Evolutionary conservation across 2,329 filamentous ascomycete genomes (phyloP).

Genomic region (Simplicillium sp.): DNA sequence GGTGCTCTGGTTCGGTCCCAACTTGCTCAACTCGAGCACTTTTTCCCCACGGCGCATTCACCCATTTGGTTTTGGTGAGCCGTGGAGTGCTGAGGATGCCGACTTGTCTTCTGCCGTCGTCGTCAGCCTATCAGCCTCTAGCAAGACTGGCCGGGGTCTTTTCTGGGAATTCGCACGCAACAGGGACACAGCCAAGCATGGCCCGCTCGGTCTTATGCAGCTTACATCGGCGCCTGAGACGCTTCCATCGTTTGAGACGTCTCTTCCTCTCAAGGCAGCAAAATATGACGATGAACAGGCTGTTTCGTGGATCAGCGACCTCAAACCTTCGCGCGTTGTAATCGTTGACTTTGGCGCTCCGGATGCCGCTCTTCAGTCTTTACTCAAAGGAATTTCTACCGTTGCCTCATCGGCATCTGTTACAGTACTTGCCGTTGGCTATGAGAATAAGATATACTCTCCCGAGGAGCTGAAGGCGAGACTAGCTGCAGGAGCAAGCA

Average conservation of each 20-base stretch:
- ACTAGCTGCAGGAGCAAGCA: neutral
- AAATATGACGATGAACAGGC: constrained; percentile 6
- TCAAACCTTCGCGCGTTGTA: constrained; percentile 9
- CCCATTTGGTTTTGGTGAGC: constrained; percentile 6
- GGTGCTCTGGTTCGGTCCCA: constrained; percentile 6
- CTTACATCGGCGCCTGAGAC: constrained; percentile 12
- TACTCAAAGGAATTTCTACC: neutral
- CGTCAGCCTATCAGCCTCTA: constrained; percentile 17
- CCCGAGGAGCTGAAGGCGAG: neutral
- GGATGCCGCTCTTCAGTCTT: neutral
- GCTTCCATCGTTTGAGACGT: constrained; percentile 1
- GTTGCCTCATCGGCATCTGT: neutral
- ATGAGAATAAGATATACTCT: neutral
- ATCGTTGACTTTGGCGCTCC: constrained; percentile 12
- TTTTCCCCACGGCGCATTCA: constrained; percentile 8
- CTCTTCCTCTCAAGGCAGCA: constrained; percentile 5
- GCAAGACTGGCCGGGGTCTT: constrained; percentile 18
- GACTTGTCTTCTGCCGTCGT: constrained; percentile 23
- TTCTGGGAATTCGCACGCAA: constrained; percentile 14
- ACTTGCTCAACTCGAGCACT: constrained; percentile 7
- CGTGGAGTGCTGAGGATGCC: constrained; percentile 19
- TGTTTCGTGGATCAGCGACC: constrained; percentile 6
- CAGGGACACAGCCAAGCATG: constrained; percentile 1
- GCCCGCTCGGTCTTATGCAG: constrained; percentile 16
- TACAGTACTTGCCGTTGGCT: constrained; percentile 1